A percentile compares a stretch with the other conserved stretches of the same genome.
These are phyloP conservation scores for Saccharum officinarum DNA, from an alignment of 176 grass and related monocot genomes.

Conservation along the genomic window DNA sequence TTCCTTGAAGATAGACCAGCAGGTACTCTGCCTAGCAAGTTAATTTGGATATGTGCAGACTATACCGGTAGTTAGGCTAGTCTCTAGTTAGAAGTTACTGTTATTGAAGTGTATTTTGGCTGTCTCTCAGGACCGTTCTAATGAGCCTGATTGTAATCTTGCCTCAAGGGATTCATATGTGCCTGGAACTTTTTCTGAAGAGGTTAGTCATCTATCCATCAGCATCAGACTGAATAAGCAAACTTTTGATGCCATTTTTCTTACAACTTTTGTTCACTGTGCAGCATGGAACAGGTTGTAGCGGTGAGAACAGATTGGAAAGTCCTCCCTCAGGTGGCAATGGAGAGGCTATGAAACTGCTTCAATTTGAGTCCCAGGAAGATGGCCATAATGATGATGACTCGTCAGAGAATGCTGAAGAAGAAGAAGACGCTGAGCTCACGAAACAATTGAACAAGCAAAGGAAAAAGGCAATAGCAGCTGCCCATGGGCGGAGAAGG, in stretches of 20 bases:
- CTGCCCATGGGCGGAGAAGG: slow-evolving; percentile 31
- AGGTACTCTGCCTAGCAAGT: slow-evolving; percentile 45
- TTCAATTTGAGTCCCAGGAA: slow-evolving; percentile 25
- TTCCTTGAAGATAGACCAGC: slow-evolving; percentile 70
- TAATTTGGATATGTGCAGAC: not conserved
- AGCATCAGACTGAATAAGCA: not conserved
- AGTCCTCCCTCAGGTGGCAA: not conserved
- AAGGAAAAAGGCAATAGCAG: not conserved
- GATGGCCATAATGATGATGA: slow-evolving; percentile 7
- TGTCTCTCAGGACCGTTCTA: not conserved
- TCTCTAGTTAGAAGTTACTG: not conserved
- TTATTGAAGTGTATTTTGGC: not conserved
- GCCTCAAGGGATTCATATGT: slow-evolving; percentile 1
- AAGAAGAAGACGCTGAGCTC: slow-evolving; percentile 45
- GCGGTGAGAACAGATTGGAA: slow-evolving; percentile 6
- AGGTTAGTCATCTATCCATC: slow-evolving; percentile 28
- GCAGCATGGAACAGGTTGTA: slow-evolving; percentile 36
- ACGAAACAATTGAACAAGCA: slow-evolving; percentile 20
- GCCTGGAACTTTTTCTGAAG: not conserved
- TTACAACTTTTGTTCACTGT: slow-evolving; percentile 8
- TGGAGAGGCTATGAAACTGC: slow-evolving; percentile 16
- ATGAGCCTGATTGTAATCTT: slow-evolving; percentile 19
- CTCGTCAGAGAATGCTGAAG: slow-evolving; percentile 4
- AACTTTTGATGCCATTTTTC: not conserved
- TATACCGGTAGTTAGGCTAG: not conserved